Conservation (phyloP, 257 asterid species). For the Ehretia macrophylla region DNA sequence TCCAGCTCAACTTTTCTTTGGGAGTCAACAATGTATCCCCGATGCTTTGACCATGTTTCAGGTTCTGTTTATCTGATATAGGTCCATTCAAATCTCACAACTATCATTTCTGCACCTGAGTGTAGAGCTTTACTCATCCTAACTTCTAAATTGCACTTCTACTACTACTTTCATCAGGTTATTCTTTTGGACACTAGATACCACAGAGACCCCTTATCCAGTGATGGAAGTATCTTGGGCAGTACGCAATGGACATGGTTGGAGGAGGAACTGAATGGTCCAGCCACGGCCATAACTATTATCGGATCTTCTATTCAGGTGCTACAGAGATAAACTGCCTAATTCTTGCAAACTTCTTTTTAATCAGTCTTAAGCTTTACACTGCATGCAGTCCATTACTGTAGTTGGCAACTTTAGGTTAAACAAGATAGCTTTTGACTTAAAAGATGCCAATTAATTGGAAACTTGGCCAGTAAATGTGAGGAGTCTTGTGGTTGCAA, state of each 20-base stretch:
- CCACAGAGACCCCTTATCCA: slow-evolving; percentile 25
- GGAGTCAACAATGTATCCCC: too few relatives aligned
- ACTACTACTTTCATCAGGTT: slow-evolving; percentile 20
- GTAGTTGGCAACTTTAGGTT: too few relatives aligned
- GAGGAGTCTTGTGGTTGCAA: too few relatives aligned
- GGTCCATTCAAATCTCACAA: background rate
- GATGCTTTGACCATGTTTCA: too few relatives aligned
- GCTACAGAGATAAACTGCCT: too few relatives aligned
- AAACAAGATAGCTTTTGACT: too few relatives aligned
- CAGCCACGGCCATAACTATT: slow-evolving; percentile 23
- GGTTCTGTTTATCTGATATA: too few relatives aligned
- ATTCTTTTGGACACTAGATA: slow-evolving; percentile 35
- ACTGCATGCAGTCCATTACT: too few relatives aligned
- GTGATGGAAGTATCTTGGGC: slow-evolving; percentile 33
- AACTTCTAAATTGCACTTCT: background rate
- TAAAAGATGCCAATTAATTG: too few relatives aligned
- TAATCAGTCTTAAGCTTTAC: background rate
- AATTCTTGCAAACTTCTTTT: background rate
- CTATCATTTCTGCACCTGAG: background rate
- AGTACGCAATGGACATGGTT: slow-evolving; percentile 29
- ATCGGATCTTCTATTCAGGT: slow-evolving; percentile 34
- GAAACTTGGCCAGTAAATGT: too few relatives aligned
- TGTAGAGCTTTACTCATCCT: background rate
- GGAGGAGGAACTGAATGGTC: slow-evolving; percentile 25
- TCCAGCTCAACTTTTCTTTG: too few relatives aligned